phyloP scores from a whole-genome alignment of 352 stramenopile genomes.

The Pythium periplocum region DNA sequence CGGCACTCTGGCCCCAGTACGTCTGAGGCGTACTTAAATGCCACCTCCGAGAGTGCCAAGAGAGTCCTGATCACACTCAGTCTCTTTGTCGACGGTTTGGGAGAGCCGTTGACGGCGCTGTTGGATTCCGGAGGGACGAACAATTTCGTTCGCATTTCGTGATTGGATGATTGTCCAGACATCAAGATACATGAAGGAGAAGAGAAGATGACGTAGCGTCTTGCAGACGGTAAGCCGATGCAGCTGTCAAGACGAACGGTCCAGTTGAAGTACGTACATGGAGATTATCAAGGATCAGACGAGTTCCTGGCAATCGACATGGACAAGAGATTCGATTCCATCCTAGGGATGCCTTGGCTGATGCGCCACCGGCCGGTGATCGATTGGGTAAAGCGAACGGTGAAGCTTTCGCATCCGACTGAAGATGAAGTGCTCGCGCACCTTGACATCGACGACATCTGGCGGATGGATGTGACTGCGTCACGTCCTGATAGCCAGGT shows the following conservation, averaged over 20 bases:
- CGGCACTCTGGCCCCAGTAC: constrained; percentile 3
- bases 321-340: constrained; percentile 5
- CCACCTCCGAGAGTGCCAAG: background rate
- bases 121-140: background rate
- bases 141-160: background rate
- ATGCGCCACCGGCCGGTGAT: background rate
- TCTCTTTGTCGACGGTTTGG: background rate
- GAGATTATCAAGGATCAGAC: background rate
- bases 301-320: constrained; percentile 7
- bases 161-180: background rate
- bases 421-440: too few relatives aligned
- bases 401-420: too few relatives aligned
- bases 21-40: background rate
- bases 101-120: background rate
- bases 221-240: constrained; percentile 1
- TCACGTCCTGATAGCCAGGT: too few relatives aligned
- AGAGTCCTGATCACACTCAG: constrained; percentile 1
- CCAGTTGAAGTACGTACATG: constrained; percentile 1
- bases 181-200: background rate
- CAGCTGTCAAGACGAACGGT: constrained; percentile 5
- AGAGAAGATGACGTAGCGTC: background rate
- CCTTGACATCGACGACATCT: too few relatives aligned
- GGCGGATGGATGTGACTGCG: too few relatives aligned
- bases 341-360: constrained; percentile 7
- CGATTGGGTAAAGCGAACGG: constrained; percentile 5